Percentiles rank a stretch among this genome's conserved stretches.
phyloP scores from a whole-genome alignment of 208 protist species.

The Leishmania tropica region DNA sequence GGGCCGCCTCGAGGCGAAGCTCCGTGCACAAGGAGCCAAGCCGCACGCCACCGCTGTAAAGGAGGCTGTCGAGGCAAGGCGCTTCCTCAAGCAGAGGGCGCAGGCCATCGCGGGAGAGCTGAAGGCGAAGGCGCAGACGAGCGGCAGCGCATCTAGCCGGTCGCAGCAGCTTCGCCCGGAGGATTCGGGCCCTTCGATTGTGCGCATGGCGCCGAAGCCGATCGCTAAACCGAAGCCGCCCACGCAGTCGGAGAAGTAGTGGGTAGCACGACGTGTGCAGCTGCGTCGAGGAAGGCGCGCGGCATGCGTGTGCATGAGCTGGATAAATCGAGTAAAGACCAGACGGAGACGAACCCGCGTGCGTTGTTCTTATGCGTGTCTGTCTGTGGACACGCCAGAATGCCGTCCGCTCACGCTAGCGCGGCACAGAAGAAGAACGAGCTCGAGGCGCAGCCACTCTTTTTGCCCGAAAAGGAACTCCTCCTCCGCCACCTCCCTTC shows the following conservation, averaged over 20 bases:
- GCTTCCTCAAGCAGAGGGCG: conserved; percentile 58
- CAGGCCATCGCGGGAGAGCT: conserved; percentile 72
- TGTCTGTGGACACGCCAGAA: background rate
- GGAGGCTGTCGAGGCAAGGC: conserved; percentile 62
- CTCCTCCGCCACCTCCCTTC: background rate
- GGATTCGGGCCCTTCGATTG: conserved; percentile 27
- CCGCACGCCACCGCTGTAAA: conserved; percentile 66
- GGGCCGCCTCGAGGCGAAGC: conserved; percentile 69
- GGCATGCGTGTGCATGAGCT: background rate
- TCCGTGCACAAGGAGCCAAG: conserved; percentile 78
- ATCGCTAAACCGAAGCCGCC: conserved; percentile 16
- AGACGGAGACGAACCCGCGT: background rate
- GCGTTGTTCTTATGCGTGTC: background rate
- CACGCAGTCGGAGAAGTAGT: background rate
- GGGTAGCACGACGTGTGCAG: background rate
- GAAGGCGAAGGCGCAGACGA: conserved; percentile 46
- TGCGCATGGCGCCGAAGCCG: conserved; percentile 75
- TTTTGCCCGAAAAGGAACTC: background rate
- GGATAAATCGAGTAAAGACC: background rate
- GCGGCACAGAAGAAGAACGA: background rate
- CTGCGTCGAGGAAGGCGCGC: background rate
- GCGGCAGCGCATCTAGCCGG: conserved; percentile 6
- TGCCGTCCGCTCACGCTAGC: background rate
- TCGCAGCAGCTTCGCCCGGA: background rate
- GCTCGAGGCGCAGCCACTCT: background rate